Base-by-base conservation (phyloP, 257 asterid genomes). In the Cordia subcordata region DNA sequence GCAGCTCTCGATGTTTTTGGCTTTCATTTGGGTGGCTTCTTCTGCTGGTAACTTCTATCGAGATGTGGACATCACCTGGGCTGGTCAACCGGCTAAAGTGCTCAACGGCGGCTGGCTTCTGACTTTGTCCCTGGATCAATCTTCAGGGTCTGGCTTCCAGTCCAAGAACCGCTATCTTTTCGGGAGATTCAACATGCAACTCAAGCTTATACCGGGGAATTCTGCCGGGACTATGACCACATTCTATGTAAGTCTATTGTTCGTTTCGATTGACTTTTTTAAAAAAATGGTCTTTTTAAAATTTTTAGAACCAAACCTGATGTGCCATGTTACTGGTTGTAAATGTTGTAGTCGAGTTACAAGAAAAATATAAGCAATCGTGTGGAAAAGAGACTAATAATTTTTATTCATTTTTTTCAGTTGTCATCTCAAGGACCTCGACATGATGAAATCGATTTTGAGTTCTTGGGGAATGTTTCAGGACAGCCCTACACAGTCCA, bases 381-480 rank as follows among this genome's bases (percentile, higher is more conserved):
- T 27, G 35, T 27, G 35, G 35, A 27, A 27, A 3, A 27, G 35
- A 27, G 35, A 27, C 35, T 27, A 27, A 27, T 27, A 27, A n/a
- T 6, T 27, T 27, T 1, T 23, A 40, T 13, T 0, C n/a, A 11
- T 11, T 0, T n/a, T n/a, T n/a, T 66, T 46, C 81, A 79, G 82
- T 51, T 76, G 56, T 70, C 82, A 4, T 79, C 82, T 18, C 64
- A 63, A 57, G 77, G 82, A 35, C 49, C 58, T 0, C 71, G 62
- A 13, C 85, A 79, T 11, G 74, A 79, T 13, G 85, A 79, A 22
- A 79, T 79, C 52, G 80, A 79, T 60, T 75, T 76, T 0, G 82
- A 79, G 39, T 79, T 75, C 56, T 57, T 75, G 10, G 85, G 80
- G 2, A 79, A 72, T 38, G 45, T 67, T 0, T 60, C 73, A 0